phyloP scores from a whole-genome alignment of 108 stramenopile genomes.

The Fistulifera pelliculosa region DNA sequence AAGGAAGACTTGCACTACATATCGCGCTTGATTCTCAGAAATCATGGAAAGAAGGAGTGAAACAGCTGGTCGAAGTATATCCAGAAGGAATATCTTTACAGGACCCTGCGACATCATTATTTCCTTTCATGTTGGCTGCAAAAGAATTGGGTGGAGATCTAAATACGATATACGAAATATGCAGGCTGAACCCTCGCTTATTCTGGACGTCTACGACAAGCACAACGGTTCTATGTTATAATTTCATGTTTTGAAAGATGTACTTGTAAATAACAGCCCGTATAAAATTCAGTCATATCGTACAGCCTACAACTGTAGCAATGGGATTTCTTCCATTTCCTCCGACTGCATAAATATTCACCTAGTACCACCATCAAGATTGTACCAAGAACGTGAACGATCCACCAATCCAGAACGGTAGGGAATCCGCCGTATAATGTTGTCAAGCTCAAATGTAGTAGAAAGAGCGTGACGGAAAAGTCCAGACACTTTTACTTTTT shows the following conservation, averaged over 20 bases:
- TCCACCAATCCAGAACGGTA: slow-evolving; percentile 76
- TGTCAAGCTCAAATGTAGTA: slow-evolving; percentile 57
- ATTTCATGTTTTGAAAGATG: too few relatives aligned
- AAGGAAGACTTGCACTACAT: slow-evolving; percentile 43
- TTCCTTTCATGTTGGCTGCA: slow-evolving; percentile 46
- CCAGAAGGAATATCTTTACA: not conserved
- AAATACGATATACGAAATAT: slow-evolving; percentile 11
- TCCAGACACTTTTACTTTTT: slow-evolving; percentile 76
- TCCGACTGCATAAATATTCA: slow-evolving; percentile 69
- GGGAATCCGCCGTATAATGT: slow-evolving; percentile 56
- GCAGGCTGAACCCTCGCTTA: not conserved
- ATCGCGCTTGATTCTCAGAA: slow-evolving; percentile 45
- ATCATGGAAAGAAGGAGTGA: slow-evolving; percentile 24
- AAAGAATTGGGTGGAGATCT: not conserved
- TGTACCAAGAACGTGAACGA: slow-evolving; percentile 59
- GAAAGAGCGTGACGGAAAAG: slow-evolving; percentile 69
- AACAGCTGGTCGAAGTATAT: not conserved
- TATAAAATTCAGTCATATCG: too few relatives aligned
- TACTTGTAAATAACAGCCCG: too few relatives aligned
- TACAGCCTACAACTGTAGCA: slow-evolving; percentile 25
- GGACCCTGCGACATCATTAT: not conserved
- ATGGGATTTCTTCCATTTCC: slow-evolving; percentile 76
- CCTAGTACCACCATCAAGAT: slow-evolving; percentile 73
- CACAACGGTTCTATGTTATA: too few relatives aligned
- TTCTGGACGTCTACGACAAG: not conserved